phyloP scores from a whole-genome alignment of 164 flowering plant genomes.

The grape (Vitis vinifera) region ASM3070453v1 NC_081805.1:6964501-6965000 shows the following conservation, averaged over 20 bases:
- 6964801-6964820: conserved; percentile 42
- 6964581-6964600: too few species aligned
- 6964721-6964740: conserved; percentile 56
- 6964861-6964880: conserved; percentile 26
- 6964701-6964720: conserved; percentile 31
- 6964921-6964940: conserved; percentile 43
- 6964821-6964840: conserved; percentile 37
- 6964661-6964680: conserved; percentile 31
- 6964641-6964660: conserved; percentile 26
- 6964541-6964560: too few species aligned
- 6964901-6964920: conserved; percentile 34
- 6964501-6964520: too few species aligned
- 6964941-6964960: conserved; percentile 29
- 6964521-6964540: too few species aligned
- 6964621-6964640: neutral
- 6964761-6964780: conserved; percentile 31
- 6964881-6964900: conserved; percentile 39
- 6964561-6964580: too few species aligned
- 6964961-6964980: conserved; percentile 28
- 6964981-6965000: conserved; percentile 12
- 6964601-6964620: too few species aligned
- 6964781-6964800: conserved; percentile 29
- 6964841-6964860: conserved; percentile 42
- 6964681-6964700: conserved; percentile 41
- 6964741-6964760: conserved; percentile 46